Evolutionary conservation across 176 grass and related monocot species (phyloP).

Genomic region (Hordeum marinum): DNA sequence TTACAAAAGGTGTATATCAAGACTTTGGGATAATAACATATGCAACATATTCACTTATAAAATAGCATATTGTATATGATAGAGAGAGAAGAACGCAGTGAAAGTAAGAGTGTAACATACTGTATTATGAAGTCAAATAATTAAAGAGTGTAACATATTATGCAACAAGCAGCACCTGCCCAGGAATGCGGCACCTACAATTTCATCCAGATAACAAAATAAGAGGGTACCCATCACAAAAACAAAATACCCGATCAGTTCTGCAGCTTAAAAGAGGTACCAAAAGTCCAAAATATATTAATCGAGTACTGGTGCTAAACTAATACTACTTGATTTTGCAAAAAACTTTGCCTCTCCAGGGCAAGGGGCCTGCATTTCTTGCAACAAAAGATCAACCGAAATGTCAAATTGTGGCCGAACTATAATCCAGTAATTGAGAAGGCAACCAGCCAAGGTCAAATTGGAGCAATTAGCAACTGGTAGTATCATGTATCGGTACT

Average conservation of each 20-base stretch:
- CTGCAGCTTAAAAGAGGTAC: background rate
- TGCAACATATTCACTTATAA: background rate
- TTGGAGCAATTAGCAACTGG: background rate
- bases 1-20: background rate
- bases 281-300: background rate
- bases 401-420: background rate
- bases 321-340: background rate
- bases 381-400: background rate
- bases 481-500: background rate
- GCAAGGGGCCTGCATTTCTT: background rate
- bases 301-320: background rate
- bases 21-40: background rate
- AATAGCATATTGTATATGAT: background rate
- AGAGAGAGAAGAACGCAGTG: background rate
- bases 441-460: background rate
- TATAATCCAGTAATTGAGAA: background rate
- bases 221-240: background rate
- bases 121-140: background rate
- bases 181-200: background rate
- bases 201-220: background rate
- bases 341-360: background rate
- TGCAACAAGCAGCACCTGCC: background rate
- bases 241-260: background rate
- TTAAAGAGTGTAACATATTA: background rate
- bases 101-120: background rate